Conservation (phyloP, 441 rosid genomes). For the Mallotus japonicus region DNA sequence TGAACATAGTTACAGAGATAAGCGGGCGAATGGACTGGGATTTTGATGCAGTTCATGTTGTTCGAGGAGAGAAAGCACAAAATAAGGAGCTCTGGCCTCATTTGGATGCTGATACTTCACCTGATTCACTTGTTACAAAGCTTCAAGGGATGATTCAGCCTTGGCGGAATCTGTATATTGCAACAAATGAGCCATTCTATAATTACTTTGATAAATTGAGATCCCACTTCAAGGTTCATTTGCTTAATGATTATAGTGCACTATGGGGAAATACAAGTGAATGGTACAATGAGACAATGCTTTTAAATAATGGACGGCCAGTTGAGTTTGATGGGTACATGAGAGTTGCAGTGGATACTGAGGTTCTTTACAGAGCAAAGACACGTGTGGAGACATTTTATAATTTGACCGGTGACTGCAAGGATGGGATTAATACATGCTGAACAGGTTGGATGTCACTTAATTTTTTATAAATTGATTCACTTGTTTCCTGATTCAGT, state of each 20-base stretch:
- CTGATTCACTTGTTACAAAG: conserved; percentile 62
- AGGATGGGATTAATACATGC: conserved; percentile 91
- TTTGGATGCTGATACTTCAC: conserved; percentile 80
- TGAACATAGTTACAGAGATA: conserved; percentile 83
- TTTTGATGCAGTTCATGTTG: conserved; percentile 86
- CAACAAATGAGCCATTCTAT: conserved; percentile 86
- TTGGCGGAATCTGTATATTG: conserved; percentile 78
- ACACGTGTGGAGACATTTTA: conserved; percentile 82
- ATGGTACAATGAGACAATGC: conserved; percentile 81
- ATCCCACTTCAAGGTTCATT: conserved; percentile 81
- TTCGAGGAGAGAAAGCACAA: conserved; percentile 86
- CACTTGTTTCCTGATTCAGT: conserved; percentile 22
- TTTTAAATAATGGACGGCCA: conserved; percentile 59
- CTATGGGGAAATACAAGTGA: conserved; percentile 82
- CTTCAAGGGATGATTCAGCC: conserved; percentile 59
- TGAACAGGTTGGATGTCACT: conserved; percentile 35
- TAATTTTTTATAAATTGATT: conserved; percentile 16
- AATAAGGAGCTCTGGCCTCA: conserved; percentile 91
- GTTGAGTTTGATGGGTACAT: conserved; percentile 95
- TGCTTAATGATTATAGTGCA: conserved; percentile 79
- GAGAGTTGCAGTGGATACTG: conserved; percentile 97
- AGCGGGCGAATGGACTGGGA: conserved; percentile 98
- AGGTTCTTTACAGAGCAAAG: conserved; percentile 78
- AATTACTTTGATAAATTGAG: conserved; percentile 86
- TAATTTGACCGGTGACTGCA: conserved; percentile 87